These are phyloP conservation scores for Chiua virens DNA, from an alignment of 768 basidiomycete genomes.

Conservation along the genomic window DNA sequence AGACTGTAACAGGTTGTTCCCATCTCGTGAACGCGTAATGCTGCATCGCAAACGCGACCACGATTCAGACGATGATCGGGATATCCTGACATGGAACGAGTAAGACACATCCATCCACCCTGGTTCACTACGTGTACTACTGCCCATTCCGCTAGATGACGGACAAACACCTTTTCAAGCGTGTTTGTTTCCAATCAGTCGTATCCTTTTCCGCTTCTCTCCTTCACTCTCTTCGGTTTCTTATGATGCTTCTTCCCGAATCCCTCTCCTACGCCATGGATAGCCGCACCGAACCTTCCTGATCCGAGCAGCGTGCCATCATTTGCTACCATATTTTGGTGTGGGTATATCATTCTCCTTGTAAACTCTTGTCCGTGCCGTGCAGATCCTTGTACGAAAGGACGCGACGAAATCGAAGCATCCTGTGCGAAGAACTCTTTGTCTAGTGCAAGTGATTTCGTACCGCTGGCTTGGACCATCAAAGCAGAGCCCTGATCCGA, in stretches of 20 bases:
- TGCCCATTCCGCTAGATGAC: too few species aligned
- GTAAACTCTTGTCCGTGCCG: slow-evolving; percentile 60
- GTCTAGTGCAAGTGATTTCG: slow-evolving; percentile 72
- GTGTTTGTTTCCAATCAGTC: slow-evolving; percentile 43
- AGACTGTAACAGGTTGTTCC: slow-evolving; percentile 75
- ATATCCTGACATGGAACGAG: slow-evolving; percentile 76
- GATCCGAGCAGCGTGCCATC: slow-evolving; percentile 68
- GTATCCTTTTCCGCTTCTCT: slow-evolving; percentile 91
- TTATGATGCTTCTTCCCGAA: slow-evolving; percentile 84
- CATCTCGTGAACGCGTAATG: slow-evolving; percentile 66
- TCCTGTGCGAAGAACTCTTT: slow-evolving; percentile 75
- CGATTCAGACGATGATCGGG: slow-evolving; percentile 48
- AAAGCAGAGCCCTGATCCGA: slow-evolving; percentile 21
- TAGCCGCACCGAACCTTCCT: slow-evolving; percentile 41
- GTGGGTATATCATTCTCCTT: slow-evolving; percentile 70
- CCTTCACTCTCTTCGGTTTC: slow-evolving; percentile 77
- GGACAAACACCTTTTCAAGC: too few species aligned
- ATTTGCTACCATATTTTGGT: slow-evolving; percentile 77
- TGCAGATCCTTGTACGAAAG: slow-evolving; percentile 63
- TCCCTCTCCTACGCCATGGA: slow-evolving; percentile 36
- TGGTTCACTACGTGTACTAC: not conserved
- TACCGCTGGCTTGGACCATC: slow-evolving; percentile 34
- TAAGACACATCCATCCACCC: slow-evolving; percentile 15
- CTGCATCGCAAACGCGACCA: slow-evolving; percentile 75
- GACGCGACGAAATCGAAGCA: slow-evolving; percentile 49